phyloP scores from a whole-genome alignment of 768 basidiomycete genomes.

The Pisolithus microcarpus region DNA sequence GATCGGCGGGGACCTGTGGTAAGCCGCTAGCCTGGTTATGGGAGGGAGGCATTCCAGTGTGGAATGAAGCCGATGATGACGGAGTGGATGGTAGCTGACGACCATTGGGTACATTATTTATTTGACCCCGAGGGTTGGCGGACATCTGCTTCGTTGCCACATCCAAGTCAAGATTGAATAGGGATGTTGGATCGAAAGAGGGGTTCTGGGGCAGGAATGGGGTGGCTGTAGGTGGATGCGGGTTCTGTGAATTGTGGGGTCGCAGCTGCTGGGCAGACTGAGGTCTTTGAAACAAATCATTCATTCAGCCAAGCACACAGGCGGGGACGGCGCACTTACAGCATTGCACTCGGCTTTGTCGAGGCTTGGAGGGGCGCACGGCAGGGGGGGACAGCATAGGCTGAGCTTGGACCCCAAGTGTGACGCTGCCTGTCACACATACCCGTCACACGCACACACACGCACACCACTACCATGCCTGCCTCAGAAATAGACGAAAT shows the following conservation, averaged over 20 bases:
- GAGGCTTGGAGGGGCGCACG: constrained; percentile 6
- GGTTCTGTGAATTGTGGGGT: constrained; percentile 14
- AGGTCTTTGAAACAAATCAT: constrained; percentile 11
- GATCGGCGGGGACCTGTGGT: constrained; percentile 36
- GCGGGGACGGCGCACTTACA: constrained; percentile 19
- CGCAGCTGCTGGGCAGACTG: constrained; percentile 38
- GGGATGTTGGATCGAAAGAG: constrained; percentile 30
- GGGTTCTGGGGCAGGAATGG: constrained; percentile 15
- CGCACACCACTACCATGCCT: constrained; percentile 22
- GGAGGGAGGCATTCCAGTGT: constrained; percentile 48
- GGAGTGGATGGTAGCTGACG: constrained; percentile 33
- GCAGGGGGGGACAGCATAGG: no score
- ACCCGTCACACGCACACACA: no score
- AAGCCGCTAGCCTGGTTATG: constrained; percentile 24
- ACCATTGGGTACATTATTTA: constrained; percentile 47
- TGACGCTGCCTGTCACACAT: no score
- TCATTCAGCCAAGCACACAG: no score
- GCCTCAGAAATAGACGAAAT: constrained; percentile 84
- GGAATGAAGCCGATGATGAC: constrained; percentile 62
- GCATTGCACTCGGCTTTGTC: constrained; percentile 17
- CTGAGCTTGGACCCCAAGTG: no score
- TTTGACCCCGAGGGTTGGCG: constrained; percentile 41
- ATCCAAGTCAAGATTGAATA: constrained; percentile 55
- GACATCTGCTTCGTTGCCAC: constrained; percentile 78
- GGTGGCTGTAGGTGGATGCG: constrained; percentile 8